A percentile compares a stretch with the other conserved stretches of the same genome.
These are phyloP conservation scores for Centella asiatica DNA, from an alignment of 129 eudicot genomes.

Conservation along the genomic window DNA sequence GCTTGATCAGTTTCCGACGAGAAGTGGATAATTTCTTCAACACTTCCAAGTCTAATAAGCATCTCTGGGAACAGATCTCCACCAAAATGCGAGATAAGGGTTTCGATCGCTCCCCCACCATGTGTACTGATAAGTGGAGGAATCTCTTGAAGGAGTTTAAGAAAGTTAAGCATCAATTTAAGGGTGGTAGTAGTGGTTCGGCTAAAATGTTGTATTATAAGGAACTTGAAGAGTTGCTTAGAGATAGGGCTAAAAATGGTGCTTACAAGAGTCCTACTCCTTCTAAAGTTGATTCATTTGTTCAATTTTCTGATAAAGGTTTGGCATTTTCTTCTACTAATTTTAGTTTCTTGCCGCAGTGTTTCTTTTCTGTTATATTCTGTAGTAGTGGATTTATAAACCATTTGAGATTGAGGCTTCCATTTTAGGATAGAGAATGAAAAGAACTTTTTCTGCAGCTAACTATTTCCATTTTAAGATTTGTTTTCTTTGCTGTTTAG, in stretches of 20 bases:
- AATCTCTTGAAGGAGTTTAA: slow-evolving; percentile 52
- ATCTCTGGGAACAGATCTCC: slow-evolving; percentile 63
- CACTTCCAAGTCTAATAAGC: slow-evolving; percentile 38
- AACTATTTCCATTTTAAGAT: no score
- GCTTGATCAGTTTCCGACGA: slow-evolving; percentile 47
- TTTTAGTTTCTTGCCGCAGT: no score
- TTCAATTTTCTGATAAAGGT: slow-evolving; percentile 47
- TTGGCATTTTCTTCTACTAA: not conserved
- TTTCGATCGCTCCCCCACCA: slow-evolving; percentile 49
- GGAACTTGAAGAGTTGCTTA: slow-evolving; percentile 44
- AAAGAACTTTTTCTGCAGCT: no score
- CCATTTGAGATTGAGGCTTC: not conserved
- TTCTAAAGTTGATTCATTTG: slow-evolving; percentile 29
- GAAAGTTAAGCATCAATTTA: slow-evolving; percentile 32
- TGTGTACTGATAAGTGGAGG: slow-evolving; percentile 83
- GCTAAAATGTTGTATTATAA: slow-evolving; percentile 38
- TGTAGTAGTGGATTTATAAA: no score
- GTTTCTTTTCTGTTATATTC: no score
- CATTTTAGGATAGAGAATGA: no score
- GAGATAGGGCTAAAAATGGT: slow-evolving; percentile 31
- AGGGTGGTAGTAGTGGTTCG: slow-evolving; percentile 17
- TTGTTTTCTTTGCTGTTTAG: no score
- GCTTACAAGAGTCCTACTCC: slow-evolving; percentile 22
- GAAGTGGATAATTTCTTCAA: slow-evolving; percentile 51
- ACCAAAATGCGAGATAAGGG: slow-evolving; percentile 59